Base-by-base conservation (phyloP, 2,329 filamentous ascomycete genomes). In the Neofusicoccum laricinum region DNA sequence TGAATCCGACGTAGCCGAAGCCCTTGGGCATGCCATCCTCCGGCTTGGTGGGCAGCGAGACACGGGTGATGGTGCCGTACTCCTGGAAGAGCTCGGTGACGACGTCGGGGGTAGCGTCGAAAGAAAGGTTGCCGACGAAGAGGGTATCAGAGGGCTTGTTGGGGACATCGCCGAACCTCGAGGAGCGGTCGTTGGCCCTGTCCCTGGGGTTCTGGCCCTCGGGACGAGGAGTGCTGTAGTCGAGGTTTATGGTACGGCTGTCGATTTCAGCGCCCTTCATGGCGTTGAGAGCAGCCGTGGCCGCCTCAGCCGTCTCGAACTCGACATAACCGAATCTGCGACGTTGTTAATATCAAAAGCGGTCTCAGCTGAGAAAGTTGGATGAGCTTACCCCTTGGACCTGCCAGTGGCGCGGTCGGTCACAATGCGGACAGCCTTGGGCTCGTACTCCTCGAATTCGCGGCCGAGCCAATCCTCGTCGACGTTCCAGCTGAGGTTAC, bases 61-160 rank as follows among this genome's bases (percentile, higher is more conserved):
- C 87, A 75, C 90, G 90, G 73, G 89, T 86, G 75, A 95, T 87
- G 75, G 82, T 84, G 69, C 87, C 87, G 71, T 88, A 85, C 70
- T 90, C 85, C 71, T 82, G 81, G 82, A 97, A 97, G 76, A 90
- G 88, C 71, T 89, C 86, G 67, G 84, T 84, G 70, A 97, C 84
- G 68, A 83, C 80, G 64, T 93, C 90, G 81, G 96, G 90, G 72
- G 90, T 88, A 72, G 89, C 88, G 68, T 91, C 88, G 80, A 96
- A 97, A 58, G 91, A 88, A 69, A 97, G 82, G 84, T 97, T 97
- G 72, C 93, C 93, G 69, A 97, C 88, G 80, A 95, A 97, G 66
- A 97, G 85, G 46, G 93, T 97, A 70, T 93, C 90, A 76, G 88
- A 91, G 76, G 91, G 89, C 67, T 90, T 86, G 82, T 90, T 93